Base-by-base conservation (phyloP, 1,284 basidiomycete genomes). In the Malassezia equina region DNA sequence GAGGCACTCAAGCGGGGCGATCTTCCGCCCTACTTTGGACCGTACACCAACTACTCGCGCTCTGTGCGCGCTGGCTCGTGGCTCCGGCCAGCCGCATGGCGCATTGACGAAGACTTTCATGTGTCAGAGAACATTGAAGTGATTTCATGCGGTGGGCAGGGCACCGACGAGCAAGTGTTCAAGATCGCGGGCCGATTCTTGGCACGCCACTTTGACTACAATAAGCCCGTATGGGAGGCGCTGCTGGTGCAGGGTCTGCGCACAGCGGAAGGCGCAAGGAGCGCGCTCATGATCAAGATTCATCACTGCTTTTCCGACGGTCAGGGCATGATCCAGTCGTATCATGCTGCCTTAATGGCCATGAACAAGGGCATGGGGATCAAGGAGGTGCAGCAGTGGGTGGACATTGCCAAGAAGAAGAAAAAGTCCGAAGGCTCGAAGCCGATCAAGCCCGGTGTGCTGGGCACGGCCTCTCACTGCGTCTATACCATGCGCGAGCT, bases 261-360 rank as follows among this genome's bases (percentile, higher is more conserved):
- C 54, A 72, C 68, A 11, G 40, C 52, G 15, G 63, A 72, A 24
- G 71, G 71, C 21, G 68, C 64, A 19, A 60, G 60, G 39, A 65
- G 63, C 32, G 70, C 68, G 5, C 58, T 74, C 25, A 69, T 74
- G 67, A 71, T 74, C 70, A 74, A 74, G 59, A 70, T 74, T 33
- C 71, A 74, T 53, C 71, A 74, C 57, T 61, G 63, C 47, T 65
- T 74, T 41, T 71, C 69, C 5, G 71, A 74, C 23, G 71, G 71
- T 2, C 71, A 74, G 41, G 71, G 71, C 15, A 71, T 73, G 70
- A 73, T 73, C 36, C 69, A 70, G 59, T 65, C 64, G 46, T 73
- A 73, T 50, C 69, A 71, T 50, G 64, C 69, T 5, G 71, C 70
- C 21, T 60, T 73, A 13, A 66, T 60, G 42, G 67, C 71, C 2